Conservation (phyloP, 1,139 yeast genomes). For the Debaryomyces sp. region DNA sequence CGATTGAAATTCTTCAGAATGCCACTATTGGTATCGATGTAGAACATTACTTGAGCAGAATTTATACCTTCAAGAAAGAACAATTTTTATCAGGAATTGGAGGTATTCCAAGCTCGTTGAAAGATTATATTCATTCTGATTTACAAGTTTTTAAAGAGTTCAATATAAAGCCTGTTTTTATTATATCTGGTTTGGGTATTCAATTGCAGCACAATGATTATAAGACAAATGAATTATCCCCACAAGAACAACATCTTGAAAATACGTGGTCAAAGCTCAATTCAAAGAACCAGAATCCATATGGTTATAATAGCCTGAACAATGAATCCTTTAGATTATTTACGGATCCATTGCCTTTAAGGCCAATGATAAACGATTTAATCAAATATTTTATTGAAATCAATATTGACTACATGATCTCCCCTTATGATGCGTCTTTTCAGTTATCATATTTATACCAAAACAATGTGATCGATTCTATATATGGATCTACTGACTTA, state of each 20-base stretch:
- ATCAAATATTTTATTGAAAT: slow-evolving; percentile 58
- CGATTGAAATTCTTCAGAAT: slow-evolving; percentile 67
- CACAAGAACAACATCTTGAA: slow-evolving; percentile 49
- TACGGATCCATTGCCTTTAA: slow-evolving; percentile 48
- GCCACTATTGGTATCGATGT: slow-evolving; percentile 85
- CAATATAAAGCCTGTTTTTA: slow-evolving; percentile 75
- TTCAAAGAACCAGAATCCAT: slow-evolving; percentile 20
- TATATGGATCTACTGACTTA: slow-evolving; percentile 84
- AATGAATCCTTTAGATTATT: slow-evolving; percentile 49
- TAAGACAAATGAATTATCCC: slow-evolving; percentile 43
- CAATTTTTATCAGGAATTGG: slow-evolving; percentile 80
- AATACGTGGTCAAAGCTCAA: slow-evolving; percentile 48
- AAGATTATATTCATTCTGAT: slow-evolving; percentile 61
- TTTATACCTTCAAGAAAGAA: slow-evolving; percentile 66
- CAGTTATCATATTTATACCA: slow-evolving; percentile 75
- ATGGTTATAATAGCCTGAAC: slow-evolving; percentile 30
- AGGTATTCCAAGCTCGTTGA: slow-evolving; percentile 73
- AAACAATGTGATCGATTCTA: slow-evolving; percentile 63
- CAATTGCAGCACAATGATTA: slow-evolving; percentile 34
- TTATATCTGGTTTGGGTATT: slow-evolving; percentile 60
- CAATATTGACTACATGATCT: slow-evolving; percentile 67
- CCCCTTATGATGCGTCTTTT: slow-evolving; percentile 83
- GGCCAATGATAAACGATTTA: slow-evolving; percentile 58
- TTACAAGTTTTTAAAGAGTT: slow-evolving; percentile 60
- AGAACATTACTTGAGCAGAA: slow-evolving; percentile 69